Percentiles rank a stretch among this genome's conserved stretches.
Conservation (phyloP, 768 basidiomycete genomes). For the Mrakia gelida region DNA sequence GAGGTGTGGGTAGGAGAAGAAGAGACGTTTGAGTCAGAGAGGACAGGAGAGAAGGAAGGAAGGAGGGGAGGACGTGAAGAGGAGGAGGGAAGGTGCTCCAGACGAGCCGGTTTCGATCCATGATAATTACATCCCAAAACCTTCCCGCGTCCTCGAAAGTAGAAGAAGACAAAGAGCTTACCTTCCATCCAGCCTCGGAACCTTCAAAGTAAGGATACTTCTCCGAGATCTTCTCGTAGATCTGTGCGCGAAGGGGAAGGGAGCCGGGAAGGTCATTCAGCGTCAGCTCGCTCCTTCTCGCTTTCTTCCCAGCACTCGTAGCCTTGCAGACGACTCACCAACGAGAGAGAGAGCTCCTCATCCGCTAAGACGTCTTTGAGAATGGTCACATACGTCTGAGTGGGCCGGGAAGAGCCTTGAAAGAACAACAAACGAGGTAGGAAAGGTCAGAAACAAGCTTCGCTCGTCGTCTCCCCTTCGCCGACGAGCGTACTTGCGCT, state of each 20-base stretch:
- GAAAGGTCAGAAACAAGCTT: background rate
- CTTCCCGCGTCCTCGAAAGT: too few species aligned
- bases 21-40: background rate
- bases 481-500: too few species aligned
- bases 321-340: background rate
- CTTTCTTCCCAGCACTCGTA: too few species aligned
- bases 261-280: background rate
- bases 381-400: constrained; percentile 15
- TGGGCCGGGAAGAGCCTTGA: background rate
- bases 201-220: constrained; percentile 10
- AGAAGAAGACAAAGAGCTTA: background rate
- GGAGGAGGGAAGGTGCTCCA: background rate
- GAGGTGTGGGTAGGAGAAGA: too few species aligned
- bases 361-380: background rate
- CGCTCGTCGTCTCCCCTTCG: too few species aligned
- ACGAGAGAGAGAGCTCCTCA: background rate
- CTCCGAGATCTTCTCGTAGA: constrained; percentile 11
- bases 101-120: too few species aligned
- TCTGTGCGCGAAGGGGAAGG: background rate
- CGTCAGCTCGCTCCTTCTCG: too few species aligned
- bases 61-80: background rate
- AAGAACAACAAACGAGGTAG: background rate
- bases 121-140: background rate
- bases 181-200: constrained; percentile 16
- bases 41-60: background rate